phyloP scores from a whole-genome alignment of 495 filamentous ascomycete genomes.

The Viridothelium virens region DNA sequence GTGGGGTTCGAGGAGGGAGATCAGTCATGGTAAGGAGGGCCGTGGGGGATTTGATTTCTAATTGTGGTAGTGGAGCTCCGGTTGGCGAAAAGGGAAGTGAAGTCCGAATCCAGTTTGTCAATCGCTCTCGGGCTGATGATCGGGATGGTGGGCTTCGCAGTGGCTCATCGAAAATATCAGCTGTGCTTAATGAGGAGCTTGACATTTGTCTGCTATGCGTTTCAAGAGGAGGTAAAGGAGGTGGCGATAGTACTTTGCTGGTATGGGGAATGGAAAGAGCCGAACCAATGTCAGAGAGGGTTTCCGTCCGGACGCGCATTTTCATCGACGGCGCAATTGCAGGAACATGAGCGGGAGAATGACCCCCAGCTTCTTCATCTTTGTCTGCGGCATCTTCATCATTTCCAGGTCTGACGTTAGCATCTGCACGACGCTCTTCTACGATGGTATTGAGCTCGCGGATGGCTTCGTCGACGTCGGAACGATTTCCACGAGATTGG shows the following conservation, averaged over 20 bases:
- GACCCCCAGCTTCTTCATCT: background rate
- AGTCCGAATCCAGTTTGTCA: constrained; percentile 8
- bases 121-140: background rate
- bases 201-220: background rate
- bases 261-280: constrained; percentile 26
- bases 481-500: constrained; percentile 11
- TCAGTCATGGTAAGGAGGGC: background rate
- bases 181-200: background rate
- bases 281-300: constrained; percentile 31
- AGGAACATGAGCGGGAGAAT: constrained; percentile 24
- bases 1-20: background rate
- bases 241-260: background rate
- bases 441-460: constrained; percentile 34
- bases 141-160: background rate
- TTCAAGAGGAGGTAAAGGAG: background rate
- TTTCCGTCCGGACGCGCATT: constrained; percentile 28
- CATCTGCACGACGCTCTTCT: constrained; percentile 29
- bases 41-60: background rate
- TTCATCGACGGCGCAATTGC: constrained; percentile 27
- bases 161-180: background rate
- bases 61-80: background rate
- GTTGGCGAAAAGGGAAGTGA: constrained; percentile 8
- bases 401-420: constrained; percentile 18
- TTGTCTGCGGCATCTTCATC: background rate
- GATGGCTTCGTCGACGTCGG: constrained; percentile 31